Evolutionary conservation across 306 rosid genomes (phyloP).

Genomic region (Calophaca sinica): DNA sequence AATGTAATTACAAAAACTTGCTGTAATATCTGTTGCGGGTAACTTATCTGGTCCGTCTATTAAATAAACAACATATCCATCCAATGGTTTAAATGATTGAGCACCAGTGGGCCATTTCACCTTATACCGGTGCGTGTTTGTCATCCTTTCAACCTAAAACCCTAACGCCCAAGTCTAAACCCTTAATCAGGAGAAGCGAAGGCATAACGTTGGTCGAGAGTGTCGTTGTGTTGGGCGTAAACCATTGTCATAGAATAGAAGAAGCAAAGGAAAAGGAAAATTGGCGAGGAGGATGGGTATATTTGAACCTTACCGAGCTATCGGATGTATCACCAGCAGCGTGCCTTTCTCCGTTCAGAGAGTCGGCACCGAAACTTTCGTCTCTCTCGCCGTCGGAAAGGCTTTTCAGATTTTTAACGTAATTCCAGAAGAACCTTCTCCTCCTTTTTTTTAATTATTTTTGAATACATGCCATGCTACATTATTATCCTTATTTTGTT

Average conservation of each 20-base stretch:
- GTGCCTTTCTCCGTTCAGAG: slow-evolving; percentile 85
- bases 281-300: slow-evolving; percentile 67
- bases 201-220: background rate
- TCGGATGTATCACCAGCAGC: slow-evolving; percentile 78
- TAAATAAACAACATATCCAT: too few species aligned
- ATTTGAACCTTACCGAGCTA: slow-evolving; percentile 83
- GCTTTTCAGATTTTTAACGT: slow-evolving; percentile 93
- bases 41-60: too few species aligned
- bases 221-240: background rate
- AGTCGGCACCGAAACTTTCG: slow-evolving; percentile 89
- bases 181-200: background rate
- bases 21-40: too few species aligned
- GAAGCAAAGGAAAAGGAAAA: background rate
- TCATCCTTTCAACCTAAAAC: background rate
- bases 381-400: slow-evolving; percentile 84
- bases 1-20: too few species aligned
- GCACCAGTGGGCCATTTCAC: too few species aligned
- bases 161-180: slow-evolving; percentile 35
- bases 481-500: background rate
- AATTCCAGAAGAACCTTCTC: background rate
- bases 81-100: too few species aligned
- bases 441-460: background rate
- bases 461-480: background rate
- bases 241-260: background rate
- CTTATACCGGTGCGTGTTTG: too few species aligned